Conservation (phyloP, 1,284 basidiomycete genomes). For the Sparassis latifolia region DNA sequence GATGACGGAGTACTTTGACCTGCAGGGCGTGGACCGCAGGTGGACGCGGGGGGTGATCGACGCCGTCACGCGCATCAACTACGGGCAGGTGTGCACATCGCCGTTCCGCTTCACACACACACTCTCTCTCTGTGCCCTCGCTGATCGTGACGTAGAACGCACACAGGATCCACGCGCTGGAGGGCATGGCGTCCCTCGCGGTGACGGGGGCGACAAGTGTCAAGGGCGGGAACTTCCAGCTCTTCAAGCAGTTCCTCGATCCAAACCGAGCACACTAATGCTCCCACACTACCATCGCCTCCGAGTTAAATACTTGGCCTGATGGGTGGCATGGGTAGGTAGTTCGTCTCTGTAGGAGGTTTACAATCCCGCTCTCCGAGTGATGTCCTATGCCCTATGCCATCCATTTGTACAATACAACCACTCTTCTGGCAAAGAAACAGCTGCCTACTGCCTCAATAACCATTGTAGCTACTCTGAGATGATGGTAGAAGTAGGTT, state of each 20-base stretch:
- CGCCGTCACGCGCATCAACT: conserved; percentile 84
- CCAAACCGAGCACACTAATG: conserved; percentile 62
- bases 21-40: conserved; percentile 47
- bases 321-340: no score
- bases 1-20: conserved; percentile 53
- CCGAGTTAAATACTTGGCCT: no score
- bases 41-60: conserved; percentile 80
- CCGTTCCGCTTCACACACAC: conserved; percentile 3
- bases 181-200: conserved; percentile 70
- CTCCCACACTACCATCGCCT: conserved; percentile 69
- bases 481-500: no score
- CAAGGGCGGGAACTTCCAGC: conserved; percentile 76
- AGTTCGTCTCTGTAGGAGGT: no score
- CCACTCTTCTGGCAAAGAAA: no score
- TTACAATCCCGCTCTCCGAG: no score
- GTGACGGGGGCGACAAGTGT: conserved; percentile 64
- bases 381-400: no score
- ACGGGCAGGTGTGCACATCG: conserved; percentile 76
- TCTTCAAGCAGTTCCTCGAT: conserved; percentile 81
- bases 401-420: no score
- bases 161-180: conserved; percentile 76
- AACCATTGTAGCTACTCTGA: no score
- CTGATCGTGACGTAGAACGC: conserved; percentile 42
- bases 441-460: no score
- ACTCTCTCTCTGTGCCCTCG: neutral